These are phyloP conservation scores for Hypoxylon subgilvum DNA, from an alignment of 495 filamentous ascomycete genomes.

Conservation along the genomic window DNA sequence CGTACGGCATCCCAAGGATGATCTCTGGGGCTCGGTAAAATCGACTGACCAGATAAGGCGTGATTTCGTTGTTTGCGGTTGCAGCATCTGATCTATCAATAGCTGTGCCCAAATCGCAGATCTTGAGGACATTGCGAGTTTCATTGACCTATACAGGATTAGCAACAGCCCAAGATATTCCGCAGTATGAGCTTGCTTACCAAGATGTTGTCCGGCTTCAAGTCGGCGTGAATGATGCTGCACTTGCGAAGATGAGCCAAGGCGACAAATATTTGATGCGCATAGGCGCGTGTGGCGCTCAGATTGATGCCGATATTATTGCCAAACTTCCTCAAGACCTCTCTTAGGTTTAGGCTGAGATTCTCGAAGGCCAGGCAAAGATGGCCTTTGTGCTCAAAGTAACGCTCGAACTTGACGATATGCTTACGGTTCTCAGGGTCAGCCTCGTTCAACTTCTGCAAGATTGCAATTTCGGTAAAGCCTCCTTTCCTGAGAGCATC, in stretches of 20 bases:
- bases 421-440: slow-evolving; percentile 94
- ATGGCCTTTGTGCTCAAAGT: slow-evolving; percentile 93
- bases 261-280: slow-evolving; percentile 91
- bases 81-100: slow-evolving; percentile 78
- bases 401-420: slow-evolving; percentile 80
- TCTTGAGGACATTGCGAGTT: slow-evolving; percentile 81
- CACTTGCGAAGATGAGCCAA: slow-evolving; percentile 84
- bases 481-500: slow-evolving; percentile 92
- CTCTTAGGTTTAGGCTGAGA: slow-evolving; percentile 87
- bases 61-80: slow-evolving; percentile 75
- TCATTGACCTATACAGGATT: slow-evolving; percentile 70
- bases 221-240: slow-evolving; percentile 91
- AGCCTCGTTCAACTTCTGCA: slow-evolving; percentile 78
- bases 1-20: slow-evolving; percentile 92
- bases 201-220: slow-evolving; percentile 97
- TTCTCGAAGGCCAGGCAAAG: slow-evolving; percentile 97
- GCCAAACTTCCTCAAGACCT: slow-evolving; percentile 97
- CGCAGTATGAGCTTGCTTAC: slow-evolving; percentile 44
- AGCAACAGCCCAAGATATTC: slow-evolving; percentile 15
- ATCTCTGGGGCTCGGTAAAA: slow-evolving; percentile 98
- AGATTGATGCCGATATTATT: slow-evolving; percentile 89
- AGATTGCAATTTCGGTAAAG: slow-evolving; percentile 90
- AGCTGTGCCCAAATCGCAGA: slow-evolving; percentile 94
- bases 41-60: slow-evolving; percentile 90
- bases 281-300: slow-evolving; percentile 82